Evolutionary conservation across 257 asterid genomes (phyloP).

Genomic region (Nicotiana tomentosiformis): DNA sequence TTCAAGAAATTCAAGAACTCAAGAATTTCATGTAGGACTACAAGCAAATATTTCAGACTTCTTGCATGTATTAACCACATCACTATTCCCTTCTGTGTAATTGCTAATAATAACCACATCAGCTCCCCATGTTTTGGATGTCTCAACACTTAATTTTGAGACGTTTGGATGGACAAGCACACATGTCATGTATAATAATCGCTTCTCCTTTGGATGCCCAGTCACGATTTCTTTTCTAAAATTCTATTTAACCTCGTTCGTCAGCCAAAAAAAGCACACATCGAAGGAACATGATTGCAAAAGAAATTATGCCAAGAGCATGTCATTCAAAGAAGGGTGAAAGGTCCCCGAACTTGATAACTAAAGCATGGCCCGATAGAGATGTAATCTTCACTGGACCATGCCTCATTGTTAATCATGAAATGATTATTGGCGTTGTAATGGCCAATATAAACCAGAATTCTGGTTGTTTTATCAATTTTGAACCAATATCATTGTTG

Average conservation of each 20-base stretch:
- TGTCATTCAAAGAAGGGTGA: conserved; percentile 79
- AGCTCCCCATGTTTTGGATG: conserved; percentile 43
- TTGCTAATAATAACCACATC: conserved; percentile 65
- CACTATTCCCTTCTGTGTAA: conserved; percentile 64
- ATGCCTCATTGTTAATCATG: conserved; percentile 52
- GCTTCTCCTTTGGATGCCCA: conserved; percentile 43
- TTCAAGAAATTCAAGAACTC: too few species aligned
- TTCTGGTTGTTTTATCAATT: conserved; percentile 12
- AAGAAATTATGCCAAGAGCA: conserved; percentile 68
- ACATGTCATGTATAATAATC: conserved; percentile 53
- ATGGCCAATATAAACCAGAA: conserved; percentile 48
- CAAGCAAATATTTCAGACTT: too few species aligned
- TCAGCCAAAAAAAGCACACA: conserved; percentile 61
- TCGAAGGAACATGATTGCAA: conserved; percentile 51
- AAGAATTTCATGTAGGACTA: too few species aligned
- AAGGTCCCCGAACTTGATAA: conserved; percentile 34
- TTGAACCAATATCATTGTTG: too few species aligned
- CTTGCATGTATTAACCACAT: conserved; percentile 24
- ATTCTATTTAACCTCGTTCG: conserved; percentile 56
- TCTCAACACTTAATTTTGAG: conserved; percentile 42
- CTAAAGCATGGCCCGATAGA: conserved; percentile 63
- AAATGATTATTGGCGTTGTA: conserved; percentile 36
- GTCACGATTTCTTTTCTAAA: conserved; percentile 54
- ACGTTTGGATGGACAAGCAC: conserved; percentile 57
- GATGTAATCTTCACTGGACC: conserved; percentile 49